phyloP scores from a whole-genome alignment of 257 asterid genomes.

The Capsicum chinense region DNA sequence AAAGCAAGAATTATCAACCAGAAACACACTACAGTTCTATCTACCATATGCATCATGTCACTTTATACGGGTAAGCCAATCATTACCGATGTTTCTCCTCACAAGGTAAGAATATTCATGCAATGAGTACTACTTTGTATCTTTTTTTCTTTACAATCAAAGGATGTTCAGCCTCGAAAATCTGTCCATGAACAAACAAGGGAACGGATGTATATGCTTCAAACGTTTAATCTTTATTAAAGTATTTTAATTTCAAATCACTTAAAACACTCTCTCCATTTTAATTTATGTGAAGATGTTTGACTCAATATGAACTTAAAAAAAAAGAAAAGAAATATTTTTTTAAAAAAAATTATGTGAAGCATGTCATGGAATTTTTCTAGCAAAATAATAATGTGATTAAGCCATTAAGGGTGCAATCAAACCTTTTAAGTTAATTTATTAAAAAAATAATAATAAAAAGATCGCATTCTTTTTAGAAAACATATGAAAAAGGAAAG shows the following conservation, averaged over 20 bases:
- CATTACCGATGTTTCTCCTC: not conserved
- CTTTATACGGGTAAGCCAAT: not conserved
- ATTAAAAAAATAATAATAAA: not conserved
- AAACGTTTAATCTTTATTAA: not conserved
- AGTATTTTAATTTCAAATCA: not conserved
- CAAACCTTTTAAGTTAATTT: not conserved
- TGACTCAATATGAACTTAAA: not conserved
- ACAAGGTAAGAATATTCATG: conserved; percentile 12
- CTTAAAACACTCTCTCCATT: not conserved
- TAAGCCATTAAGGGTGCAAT: not conserved
- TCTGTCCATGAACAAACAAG: not conserved
- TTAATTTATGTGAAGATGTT: not conserved
- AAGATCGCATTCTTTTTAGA: not conserved
- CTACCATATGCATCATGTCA: not conserved
- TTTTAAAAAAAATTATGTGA: not conserved
- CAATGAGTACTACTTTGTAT: not conserved
- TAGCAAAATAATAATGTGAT: not conserved
- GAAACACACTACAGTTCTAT: not conserved
- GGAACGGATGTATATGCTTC: not conserved
- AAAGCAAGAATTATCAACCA: not conserved
- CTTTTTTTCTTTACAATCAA: not conserved
- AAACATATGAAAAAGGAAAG: not conserved
- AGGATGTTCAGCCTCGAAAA: not conserved
- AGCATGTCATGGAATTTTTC: not conserved
- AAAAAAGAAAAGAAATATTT: not conserved